These are phyloP conservation scores for Fusarium foetens DNA, from an alignment of 2,329 filamentous ascomycete species.

Conservation along the genomic window DNA sequence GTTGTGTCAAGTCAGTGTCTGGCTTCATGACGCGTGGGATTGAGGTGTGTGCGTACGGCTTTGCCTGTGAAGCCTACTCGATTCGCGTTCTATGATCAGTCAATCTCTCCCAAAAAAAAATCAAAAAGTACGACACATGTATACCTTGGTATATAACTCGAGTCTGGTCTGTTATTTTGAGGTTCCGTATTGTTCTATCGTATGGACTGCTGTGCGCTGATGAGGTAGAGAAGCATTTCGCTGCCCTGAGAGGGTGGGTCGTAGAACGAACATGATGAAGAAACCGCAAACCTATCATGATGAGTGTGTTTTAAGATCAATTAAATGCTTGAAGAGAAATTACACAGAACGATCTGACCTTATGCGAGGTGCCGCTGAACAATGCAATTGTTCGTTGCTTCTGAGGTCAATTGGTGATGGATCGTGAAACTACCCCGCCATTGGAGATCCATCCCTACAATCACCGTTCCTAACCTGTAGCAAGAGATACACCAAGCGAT, in stretches of 20 bases:
- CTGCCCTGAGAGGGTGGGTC: not conserved
- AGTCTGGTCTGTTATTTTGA: slow-evolving; percentile 43
- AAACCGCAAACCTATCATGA: not conserved
- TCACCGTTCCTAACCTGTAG: not conserved
- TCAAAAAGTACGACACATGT: not conserved
- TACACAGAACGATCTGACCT: too few species aligned
- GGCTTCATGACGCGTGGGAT: not conserved
- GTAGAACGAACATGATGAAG: not conserved
- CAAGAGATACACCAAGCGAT: not conserved
- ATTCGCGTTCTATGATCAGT: not conserved
- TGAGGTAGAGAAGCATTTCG: not conserved
- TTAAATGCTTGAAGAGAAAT: not conserved
- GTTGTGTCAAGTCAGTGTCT: not conserved
- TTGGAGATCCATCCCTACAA: not conserved
- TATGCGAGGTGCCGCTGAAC: not conserved
- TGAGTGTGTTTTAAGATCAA: not conserved
- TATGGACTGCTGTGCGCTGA: slow-evolving; percentile 16
- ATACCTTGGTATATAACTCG: slow-evolving; percentile 52
- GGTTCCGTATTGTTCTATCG: slow-evolving; percentile 46
- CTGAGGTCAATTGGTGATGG: not conserved
- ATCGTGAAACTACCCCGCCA: not conserved
- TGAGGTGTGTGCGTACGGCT: slow-evolving; percentile 42
- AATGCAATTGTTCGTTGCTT: not conserved
- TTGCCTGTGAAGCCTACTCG: slow-evolving; percentile 51
- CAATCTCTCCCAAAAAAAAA: not conserved